Conservation (phyloP, 2,329 filamentous ascomycete genomes). For the Botrytis fragariae region DNA sequence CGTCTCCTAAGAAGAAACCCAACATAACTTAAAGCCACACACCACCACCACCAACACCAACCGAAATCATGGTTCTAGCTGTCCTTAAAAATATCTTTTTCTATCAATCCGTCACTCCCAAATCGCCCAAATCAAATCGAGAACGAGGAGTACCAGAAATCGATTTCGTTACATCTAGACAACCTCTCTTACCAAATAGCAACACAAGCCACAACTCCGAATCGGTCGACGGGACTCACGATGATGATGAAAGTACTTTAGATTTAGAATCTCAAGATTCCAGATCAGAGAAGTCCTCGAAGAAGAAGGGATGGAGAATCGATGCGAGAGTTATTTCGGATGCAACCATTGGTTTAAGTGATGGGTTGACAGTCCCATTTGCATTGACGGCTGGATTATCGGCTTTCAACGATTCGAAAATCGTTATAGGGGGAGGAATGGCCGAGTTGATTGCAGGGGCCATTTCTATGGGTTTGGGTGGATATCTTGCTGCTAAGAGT, state of each 20-base stretch:
- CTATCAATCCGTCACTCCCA: slow-evolving; percentile 22
- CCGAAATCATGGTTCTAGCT: slow-evolving; percentile 36
- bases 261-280: slow-evolving; percentile 33
- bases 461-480: slow-evolving; percentile 62
- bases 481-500: slow-evolving; percentile 54
- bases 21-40: not conserved
- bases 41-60: slow-evolving; percentile 5
- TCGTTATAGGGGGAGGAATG: slow-evolving; percentile 57
- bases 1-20: not conserved
- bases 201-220: not conserved
- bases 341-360: slow-evolving; percentile 59
- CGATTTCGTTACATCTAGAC: slow-evolving; percentile 24
- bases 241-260: slow-evolving; percentile 20
- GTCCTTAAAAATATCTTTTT: slow-evolving; percentile 38
- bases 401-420: slow-evolving; percentile 48
- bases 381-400: slow-evolving; percentile 58
- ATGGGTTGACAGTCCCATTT: slow-evolving; percentile 63
- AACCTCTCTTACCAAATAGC: slow-evolving; percentile 26
- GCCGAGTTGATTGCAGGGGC: slow-evolving; percentile 60
- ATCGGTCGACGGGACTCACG: not conserved
- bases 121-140: slow-evolving; percentile 11
- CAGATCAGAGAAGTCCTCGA: slow-evolving; percentile 25
- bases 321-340: slow-evolving; percentile 46
- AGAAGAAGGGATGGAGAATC: slow-evolving; percentile 33
- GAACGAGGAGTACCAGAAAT: slow-evolving; percentile 2